Evolutionary conservation across 352 stramenopile species (phyloP), one percentile per base, ranked within the genome.

Genomic region (Hyaloperonospora brassicae): DNA sequence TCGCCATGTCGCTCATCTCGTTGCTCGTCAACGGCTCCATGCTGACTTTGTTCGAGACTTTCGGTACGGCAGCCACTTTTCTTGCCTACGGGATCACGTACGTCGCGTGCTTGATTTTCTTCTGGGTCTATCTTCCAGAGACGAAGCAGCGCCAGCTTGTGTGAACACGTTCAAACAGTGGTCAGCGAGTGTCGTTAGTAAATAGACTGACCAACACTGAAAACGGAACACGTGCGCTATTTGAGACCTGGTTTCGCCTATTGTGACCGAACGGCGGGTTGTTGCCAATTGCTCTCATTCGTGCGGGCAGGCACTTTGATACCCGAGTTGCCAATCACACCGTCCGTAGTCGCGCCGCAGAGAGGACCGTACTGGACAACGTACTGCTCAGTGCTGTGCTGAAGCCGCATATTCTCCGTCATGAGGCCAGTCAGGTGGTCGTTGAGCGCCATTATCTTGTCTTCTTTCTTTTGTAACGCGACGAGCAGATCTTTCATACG

Each of bases 341-440:
- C 46, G 35, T 64, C 55, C 17, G 38, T 49, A 11, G 31, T 42
- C 40, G 57, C 17, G 27, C 41, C 52, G 11, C 58, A 43, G 24
- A 81, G 41, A 11, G 60, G 54, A 12, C 75, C 72, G 41, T 61
- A 81, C 17, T 66, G 55, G 30, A 76, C 48, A 11, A 42, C 61
- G 52, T 85, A 87, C 42, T 66, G 68, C 59, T 92, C 80, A 35
- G 86, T 87, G 31, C 74, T 74, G 45, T 85, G 73, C 48, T 94
- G 82, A 14, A 94, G 68, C 45, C 71, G 64, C 48, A 89, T 78
- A 10, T 76, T 82, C 50, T 87, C 73, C 34, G 74, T 80, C 78
- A 94, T 89, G 12, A 89, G 66, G 42, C 85, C 84, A 21, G 80
- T 93, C 52, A 94, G 66, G 57, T 94, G 84, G 36, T 93, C 82